Evolutionary conservation across 2,329 filamentous ascomycete species (phyloP).

Genomic region (Botrytis hyacinthi): DNA sequence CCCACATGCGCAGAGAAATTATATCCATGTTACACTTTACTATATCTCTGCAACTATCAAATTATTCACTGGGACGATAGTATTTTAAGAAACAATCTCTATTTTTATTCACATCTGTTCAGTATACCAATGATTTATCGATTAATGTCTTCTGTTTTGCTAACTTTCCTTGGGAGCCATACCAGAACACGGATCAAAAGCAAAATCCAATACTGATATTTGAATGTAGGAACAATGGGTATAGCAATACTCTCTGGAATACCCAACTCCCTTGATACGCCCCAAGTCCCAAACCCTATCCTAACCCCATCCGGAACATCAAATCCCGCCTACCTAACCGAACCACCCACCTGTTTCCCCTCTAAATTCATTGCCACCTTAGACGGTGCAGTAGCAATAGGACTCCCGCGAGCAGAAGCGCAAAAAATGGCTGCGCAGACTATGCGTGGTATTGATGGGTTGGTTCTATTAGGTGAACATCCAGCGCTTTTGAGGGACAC

Average conservation of each 20-base stretch:
- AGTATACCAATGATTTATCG: not conserved
- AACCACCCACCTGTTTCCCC: slow-evolving; percentile 59
- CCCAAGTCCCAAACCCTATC: slow-evolving; percentile 39
- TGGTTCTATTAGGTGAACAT: slow-evolving; percentile 70
- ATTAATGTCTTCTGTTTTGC: not conserved
- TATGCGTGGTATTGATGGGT: slow-evolving; percentile 68
- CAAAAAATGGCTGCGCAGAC: slow-evolving; percentile 76
- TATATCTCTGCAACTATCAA: not conserved
- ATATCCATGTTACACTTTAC: not conserved
- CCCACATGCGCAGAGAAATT: not conserved
- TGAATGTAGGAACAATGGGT: slow-evolving; percentile 69
- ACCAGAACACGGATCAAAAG: not conserved
- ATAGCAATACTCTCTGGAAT: slow-evolving; percentile 81
- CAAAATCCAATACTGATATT: not conserved
- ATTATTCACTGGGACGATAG: no score
- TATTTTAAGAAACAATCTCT: accelerated
- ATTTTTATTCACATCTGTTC: not conserved
- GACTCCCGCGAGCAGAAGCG: slow-evolving; percentile 68
- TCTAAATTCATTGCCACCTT: slow-evolving; percentile 74
- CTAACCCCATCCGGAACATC: slow-evolving; percentile 47
- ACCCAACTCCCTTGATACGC: slow-evolving; percentile 63
- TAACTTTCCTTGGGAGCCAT: not conserved
- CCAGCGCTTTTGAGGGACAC: slow-evolving; percentile 73
- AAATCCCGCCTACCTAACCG: slow-evolving; percentile 44
- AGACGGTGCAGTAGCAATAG: slow-evolving; percentile 77